phyloP scores from a whole-genome alignment of 2,329 filamentous ascomycete species.

The Epicoccum nigrum region DNA sequence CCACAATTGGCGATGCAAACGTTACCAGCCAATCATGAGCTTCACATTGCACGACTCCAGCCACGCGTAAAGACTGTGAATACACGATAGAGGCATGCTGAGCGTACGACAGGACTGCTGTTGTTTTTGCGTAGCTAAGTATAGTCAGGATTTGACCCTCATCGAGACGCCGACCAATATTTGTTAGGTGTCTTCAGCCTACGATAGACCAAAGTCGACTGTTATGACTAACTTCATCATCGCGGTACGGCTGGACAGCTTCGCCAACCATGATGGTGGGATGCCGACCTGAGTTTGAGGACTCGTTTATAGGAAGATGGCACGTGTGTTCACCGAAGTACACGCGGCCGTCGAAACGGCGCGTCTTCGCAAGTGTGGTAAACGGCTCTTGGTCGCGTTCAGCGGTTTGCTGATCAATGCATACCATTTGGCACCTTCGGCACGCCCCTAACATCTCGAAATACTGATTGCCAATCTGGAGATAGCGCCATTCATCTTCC shows the following conservation, averaged over 20 bases:
- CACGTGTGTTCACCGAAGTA: conserved; percentile 83
- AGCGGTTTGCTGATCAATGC: conserved; percentile 84
- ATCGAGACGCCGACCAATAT: conserved; percentile 4
- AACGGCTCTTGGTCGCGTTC: conserved; percentile 84
- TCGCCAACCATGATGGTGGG: conserved; percentile 50
- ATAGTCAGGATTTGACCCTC: conserved; percentile 1
- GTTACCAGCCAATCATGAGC: conserved; percentile 31
- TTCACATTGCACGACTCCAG: conserved; percentile 29
- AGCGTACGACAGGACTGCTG: conserved; percentile 14
- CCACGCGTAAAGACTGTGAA: conserved; percentile 37
- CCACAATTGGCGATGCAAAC: conserved; percentile 27
- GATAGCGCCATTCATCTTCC: conserved; percentile 77
- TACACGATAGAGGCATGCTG: conserved; percentile 20
- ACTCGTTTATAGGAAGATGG: conserved; percentile 42
- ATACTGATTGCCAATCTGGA: conserved; percentile 68
- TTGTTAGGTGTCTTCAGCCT: conserved; percentile 21
- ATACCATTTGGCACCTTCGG: conserved; percentile 93
- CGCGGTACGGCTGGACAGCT: conserved; percentile 37
- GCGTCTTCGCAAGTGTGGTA: conserved; percentile 83
- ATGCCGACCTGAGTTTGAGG: conserved; percentile 36
- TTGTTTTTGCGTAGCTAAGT: conserved; percentile 9
- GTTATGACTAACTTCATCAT: conserved; percentile 37
- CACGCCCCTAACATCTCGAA: conserved; percentile 83
- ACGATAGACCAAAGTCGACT: conserved; percentile 33
- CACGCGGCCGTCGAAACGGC: conserved; percentile 81